Evolutionary conservation across 345 rosid genomes (phyloP), one percentile per base, ranked within the genome.

Genomic region (Erysimum cheiranthoides): DNA sequence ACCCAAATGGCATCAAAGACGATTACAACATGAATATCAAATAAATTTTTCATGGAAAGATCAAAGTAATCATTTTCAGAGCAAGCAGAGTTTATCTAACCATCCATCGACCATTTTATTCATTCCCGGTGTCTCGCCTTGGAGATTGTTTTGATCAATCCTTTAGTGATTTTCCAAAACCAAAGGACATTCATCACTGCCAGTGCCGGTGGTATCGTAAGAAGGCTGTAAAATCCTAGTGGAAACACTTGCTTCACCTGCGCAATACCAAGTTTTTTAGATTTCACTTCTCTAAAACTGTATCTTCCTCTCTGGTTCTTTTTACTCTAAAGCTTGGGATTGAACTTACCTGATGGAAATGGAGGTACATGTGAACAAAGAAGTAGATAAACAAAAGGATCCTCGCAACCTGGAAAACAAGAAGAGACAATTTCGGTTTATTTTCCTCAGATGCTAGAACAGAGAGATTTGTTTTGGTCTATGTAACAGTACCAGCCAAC

Each of bases 161-260:
- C 96, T 78, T 80, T 89, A 25, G 84, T 71, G 30, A 90, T 90
- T 83, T 93, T 93, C 89, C 90, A 89, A 75, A 90, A 90, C 96
- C 98, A 93, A 10, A 84, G 21, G 42, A 81, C 42, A 68, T 93
- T 93, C 96, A 90, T 86, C 17, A 76, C 5, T 36, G 83, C 74
- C 76, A 93, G 42, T 10, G 73, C 16, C 0, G 87, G 79, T 45
- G 94, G 75, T 67, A 86, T 82, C 16, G 71, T 42, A 27, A 93
- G 83, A 82, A 93, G 60, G 77, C 90, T 85, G 75, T 89, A 93
- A 79, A 85, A 89, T 31, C 96, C 96, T 68, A 89, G 39, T 6
- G 92, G 86, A 76, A 90, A 90, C 6, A 90, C 80, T 71, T 77
- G 62, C 74, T 74, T 88, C 76, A 89, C 94, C 98, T 90, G 86